Conservation (phyloP, 495 filamentous ascomycete species). For the Podospora australis region DNA sequence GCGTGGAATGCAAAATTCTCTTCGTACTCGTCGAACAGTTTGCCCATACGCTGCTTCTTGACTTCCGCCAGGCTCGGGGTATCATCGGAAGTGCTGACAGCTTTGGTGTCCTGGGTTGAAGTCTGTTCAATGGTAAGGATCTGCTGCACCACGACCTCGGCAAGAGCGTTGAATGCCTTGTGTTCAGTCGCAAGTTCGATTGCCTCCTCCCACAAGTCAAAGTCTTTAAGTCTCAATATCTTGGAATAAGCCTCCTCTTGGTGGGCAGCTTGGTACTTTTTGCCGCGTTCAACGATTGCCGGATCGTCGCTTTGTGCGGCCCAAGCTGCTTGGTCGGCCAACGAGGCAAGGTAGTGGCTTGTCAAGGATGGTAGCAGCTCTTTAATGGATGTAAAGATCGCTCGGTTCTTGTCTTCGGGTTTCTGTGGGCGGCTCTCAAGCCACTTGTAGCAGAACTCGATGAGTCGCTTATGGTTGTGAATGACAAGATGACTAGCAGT, state of each 20-base stretch:
- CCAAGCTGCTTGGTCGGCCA: conserved; percentile 37
- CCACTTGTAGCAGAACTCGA: conserved; percentile 42
- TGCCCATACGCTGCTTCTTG: conserved; percentile 38
- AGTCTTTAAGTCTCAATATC: conserved; percentile 52
- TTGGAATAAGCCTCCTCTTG: conserved; percentile 35
- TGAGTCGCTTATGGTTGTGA: conserved; percentile 47
- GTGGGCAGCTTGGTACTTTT: conserved; percentile 30
- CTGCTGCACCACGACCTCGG: conserved; percentile 47
- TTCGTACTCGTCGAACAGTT: conserved; percentile 70
- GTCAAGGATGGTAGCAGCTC: conserved; percentile 37
- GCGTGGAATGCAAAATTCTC: conserved; percentile 70
- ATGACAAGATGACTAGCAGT: conserved; percentile 60
- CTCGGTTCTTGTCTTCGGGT: conserved; percentile 2
- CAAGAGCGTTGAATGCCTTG: conserved; percentile 60
- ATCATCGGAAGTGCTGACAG: conserved; percentile 20
- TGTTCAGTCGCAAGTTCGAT: conserved; percentile 70
- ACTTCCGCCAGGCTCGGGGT: conserved; percentile 22
- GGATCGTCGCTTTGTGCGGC: conserved; percentile 31
- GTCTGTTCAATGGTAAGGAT: conserved; percentile 27
- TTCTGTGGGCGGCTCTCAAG: conserved; percentile 16
- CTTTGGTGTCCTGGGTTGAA: conserved; percentile 13
- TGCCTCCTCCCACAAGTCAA: conserved; percentile 60
- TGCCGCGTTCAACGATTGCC: conserved; percentile 27
- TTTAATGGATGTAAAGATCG: conserved; percentile 30
- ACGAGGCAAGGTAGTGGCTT: conserved; percentile 37